Conservation (phyloP, 73 alveolate genomes). For the Paramecium biaurelia region DNA sequence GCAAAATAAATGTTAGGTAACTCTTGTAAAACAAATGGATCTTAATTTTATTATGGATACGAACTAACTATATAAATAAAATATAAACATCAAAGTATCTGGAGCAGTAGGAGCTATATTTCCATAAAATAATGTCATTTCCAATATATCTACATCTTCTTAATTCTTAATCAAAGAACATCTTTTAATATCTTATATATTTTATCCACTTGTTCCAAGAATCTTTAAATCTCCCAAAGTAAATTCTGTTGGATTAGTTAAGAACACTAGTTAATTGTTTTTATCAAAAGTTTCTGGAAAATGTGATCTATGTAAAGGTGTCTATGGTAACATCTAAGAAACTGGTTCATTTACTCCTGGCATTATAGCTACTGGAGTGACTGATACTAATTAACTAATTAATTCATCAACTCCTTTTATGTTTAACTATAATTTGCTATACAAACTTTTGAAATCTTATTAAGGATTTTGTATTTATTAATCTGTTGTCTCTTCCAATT, state of each 20-base stretch:
- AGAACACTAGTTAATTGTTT: not conserved
- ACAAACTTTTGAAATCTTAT: not conserved
- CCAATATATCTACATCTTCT: conserved; percentile 9
- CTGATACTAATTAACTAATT: not conserved
- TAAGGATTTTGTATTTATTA: not conserved
- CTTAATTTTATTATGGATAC: not conserved
- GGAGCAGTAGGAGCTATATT: conserved; percentile 27
- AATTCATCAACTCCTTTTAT: conserved; percentile 40
- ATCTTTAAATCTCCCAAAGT: not conserved
- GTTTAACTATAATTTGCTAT: not conserved
- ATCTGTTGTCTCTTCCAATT: not conserved
- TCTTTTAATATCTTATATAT: not conserved
- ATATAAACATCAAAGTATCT: conserved; percentile 2
- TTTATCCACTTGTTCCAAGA: conserved; percentile 42
- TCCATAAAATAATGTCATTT: not conserved
- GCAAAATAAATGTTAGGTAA: conserved; percentile 29
- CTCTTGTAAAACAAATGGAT: conserved; percentile 20
- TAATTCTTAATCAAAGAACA: not conserved
- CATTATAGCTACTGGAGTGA: conserved; percentile 36
- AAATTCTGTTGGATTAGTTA: conserved; percentile 38
- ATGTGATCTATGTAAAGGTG: not conserved
- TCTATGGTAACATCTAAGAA: not conserved
- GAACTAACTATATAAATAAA: not conserved
- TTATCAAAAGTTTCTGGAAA: not conserved
- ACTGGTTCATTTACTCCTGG: conserved; percentile 40